Conservation (phyloP, 495 filamentous ascomycete genomes). For the Tuber calosporum region DNA sequence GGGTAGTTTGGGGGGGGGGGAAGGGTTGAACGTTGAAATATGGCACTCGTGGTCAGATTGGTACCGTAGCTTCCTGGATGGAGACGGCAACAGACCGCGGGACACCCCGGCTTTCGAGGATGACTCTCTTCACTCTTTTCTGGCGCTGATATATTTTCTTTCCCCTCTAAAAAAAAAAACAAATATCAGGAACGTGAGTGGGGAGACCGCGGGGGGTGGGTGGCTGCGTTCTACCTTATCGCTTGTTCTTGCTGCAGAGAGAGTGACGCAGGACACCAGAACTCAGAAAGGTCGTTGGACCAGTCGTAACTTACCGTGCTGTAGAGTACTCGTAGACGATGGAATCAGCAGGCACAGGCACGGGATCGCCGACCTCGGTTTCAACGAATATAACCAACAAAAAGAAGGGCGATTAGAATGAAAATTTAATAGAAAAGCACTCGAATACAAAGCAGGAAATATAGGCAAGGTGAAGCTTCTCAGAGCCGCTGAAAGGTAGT, state of each 20-base stretch:
- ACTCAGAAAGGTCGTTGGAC: neutral
- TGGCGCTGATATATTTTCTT: neutral
- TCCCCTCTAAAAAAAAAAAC: neutral
- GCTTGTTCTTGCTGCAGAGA: constrained; percentile 18
- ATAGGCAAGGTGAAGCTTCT: neutral
- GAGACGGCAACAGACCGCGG: constrained; percentile 17
- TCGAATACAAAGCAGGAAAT: neutral
- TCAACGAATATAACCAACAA: neutral
- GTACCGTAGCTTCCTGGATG: constrained; percentile 5
- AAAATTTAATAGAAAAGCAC: constrained; percentile 10
- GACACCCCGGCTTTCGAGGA: constrained; percentile 9
- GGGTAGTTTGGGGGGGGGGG: constrained; percentile 5
- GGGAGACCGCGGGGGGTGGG: constrained; percentile 31
- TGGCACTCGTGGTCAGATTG: constrained; percentile 8
- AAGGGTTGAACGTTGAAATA: constrained; percentile 4
- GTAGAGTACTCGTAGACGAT: neutral
- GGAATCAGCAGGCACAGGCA: constrained; percentile 23
- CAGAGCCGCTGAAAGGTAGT: neutral
- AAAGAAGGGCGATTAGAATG: constrained; percentile 17
- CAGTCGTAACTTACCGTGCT: neutral
- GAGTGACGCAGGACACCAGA: constrained; percentile 25
- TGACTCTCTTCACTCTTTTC: constrained; percentile 16
- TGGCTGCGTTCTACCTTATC: constrained; percentile 33
- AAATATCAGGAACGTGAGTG: constrained; percentile 12
- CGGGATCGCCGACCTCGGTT: constrained; percentile 11